Conservation (phyloP, 495 filamentous ascomycete species). For the Penicillium longicatenatum region DNA sequence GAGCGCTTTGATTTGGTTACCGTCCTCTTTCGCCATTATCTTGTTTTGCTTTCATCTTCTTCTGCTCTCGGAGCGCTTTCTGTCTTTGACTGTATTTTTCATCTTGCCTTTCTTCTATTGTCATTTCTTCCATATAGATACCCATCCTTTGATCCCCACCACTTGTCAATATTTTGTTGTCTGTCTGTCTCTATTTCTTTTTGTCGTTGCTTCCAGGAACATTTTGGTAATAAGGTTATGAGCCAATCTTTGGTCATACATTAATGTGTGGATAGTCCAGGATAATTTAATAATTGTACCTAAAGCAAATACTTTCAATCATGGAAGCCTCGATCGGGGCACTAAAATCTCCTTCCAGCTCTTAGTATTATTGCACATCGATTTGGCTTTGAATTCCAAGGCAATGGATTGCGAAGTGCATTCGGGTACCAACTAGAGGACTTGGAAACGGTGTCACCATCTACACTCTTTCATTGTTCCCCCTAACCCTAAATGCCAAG, state of each 20-base stretch:
- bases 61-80: constrained; percentile 2
- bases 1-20: constrained; percentile 1
- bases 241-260: neutral
- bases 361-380: no score
- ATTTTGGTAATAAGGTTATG: constrained; percentile 5
- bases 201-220: neutral
- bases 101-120: constrained; percentile 7
- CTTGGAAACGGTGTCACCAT: no score
- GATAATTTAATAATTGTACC: constrained; percentile 7
- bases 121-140: constrained; percentile 17
- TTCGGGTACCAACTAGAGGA: no score
- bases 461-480: no score
- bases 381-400: no score
- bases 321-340: constrained; percentile 4
- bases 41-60: neutral
- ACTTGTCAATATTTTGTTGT: constrained; percentile 7
- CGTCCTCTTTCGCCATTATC: neutral
- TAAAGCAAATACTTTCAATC: neutral
- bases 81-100: constrained; percentile 6
- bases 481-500: no score
- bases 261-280: constrained; percentile 9
- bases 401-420: no score
- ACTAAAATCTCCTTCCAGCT: no score
- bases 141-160: constrained; percentile 14
- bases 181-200: constrained; percentile 2